Evolutionary conservation across 352 stramenopile genomes (phyloP).

Genomic region (Phytophthora nicotianae): DNA sequence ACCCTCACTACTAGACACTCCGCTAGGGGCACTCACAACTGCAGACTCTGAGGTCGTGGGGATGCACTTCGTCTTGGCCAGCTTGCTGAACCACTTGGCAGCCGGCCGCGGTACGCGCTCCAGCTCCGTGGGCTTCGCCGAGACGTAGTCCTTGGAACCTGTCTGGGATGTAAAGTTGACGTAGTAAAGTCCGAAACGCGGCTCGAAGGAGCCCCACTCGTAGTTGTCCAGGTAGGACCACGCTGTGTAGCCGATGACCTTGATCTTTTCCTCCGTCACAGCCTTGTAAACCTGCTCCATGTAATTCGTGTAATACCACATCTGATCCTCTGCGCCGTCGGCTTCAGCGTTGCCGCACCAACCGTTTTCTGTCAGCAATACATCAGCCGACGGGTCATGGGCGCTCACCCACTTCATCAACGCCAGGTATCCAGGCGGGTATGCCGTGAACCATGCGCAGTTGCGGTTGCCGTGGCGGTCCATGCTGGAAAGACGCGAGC

Average conservation of each 20-base stretch:
- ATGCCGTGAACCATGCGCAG: conserved; percentile 1
- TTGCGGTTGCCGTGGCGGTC: conserved; percentile 3
- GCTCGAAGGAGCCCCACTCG: conserved; percentile 37
- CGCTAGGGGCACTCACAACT: not conserved
- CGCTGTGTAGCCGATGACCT: conserved; percentile 26
- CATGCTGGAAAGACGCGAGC: not conserved
- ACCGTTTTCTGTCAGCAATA: conserved; percentile 1
- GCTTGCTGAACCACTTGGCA: conserved; percentile 2
- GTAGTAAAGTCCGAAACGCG: conserved; percentile 56
- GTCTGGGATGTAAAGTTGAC: conserved; percentile 49
- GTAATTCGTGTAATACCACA: conserved; percentile 3
- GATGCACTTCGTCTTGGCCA: conserved; percentile 3
- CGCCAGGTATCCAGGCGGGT: not conserved
- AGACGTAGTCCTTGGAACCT: not conserved
- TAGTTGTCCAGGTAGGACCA: conserved; percentile 37
- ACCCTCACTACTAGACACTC: not conserved
- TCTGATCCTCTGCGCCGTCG: not conserved
- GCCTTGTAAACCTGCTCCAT: conserved; percentile 3
- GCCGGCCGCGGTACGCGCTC: not conserved
- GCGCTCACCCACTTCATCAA: not conserved
- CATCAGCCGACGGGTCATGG: not conserved
- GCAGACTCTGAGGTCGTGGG: not conserved
- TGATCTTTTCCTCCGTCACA: not conserved
- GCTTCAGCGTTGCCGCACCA: conserved; percentile 2
- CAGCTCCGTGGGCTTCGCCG: not conserved